Conservation (phyloP, 805 yeast genomes). For the Teunomyces barrocoloradensis region DNA sequence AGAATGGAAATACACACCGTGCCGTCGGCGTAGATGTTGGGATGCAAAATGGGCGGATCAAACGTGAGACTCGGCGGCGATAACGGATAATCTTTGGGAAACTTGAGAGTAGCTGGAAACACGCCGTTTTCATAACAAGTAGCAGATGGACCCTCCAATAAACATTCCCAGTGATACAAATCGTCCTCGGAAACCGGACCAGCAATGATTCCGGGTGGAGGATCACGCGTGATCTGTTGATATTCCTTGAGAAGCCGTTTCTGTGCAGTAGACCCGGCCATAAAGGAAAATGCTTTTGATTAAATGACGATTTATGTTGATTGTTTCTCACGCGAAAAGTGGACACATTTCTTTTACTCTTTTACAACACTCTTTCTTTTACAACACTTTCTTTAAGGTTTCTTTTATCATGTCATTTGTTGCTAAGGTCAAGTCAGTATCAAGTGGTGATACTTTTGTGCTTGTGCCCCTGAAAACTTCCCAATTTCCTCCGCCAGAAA, state of each 20-base stretch:
- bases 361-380: neutral
- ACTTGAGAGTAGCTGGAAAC: constrained; percentile 70
- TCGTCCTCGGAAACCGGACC: constrained; percentile 80
- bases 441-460: constrained; percentile 69
- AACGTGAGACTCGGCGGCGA: constrained; percentile 76
- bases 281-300: constrained; percentile 1
- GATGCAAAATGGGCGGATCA: constrained; percentile 84
- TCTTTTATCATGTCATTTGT: constrained; percentile 15
- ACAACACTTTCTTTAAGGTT: neutral
- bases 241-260: constrained; percentile 84
- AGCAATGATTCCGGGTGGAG: constrained; percentile 95
- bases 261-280: constrained; percentile 65
- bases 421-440: constrained; percentile 68
- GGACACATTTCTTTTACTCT: neutral
- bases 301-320: neutral
- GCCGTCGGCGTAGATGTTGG: constrained; percentile 92
- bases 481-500: constrained; percentile 50
- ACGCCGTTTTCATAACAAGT: constrained; percentile 87
- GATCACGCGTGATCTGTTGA: constrained; percentile 78
- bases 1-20: constrained; percentile 93
- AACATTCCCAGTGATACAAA: constrained; percentile 79
- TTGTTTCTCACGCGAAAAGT: neutral
- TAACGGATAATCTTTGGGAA: constrained; percentile 79
- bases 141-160: constrained; percentile 78
- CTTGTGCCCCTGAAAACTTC: constrained; percentile 47